Percentiles rank a stretch among this genome's conserved stretches.
These are phyloP conservation scores for Hymenoscyphus linearis DNA, from an alignment of 2,329 filamentous ascomycete genomes.

Conservation along the genomic window DNA sequence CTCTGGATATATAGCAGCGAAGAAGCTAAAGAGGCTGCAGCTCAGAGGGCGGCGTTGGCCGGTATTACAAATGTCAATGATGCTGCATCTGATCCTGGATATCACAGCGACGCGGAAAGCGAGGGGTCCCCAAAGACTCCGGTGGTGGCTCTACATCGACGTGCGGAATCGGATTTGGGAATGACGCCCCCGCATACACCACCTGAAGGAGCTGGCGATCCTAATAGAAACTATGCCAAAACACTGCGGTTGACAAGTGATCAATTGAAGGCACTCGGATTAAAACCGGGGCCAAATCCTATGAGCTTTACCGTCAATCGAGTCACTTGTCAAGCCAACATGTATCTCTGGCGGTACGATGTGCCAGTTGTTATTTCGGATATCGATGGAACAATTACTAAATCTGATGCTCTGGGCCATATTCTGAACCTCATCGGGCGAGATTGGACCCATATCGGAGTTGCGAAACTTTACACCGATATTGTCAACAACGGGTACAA, in stretches of 20 bases:
- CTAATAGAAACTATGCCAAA: conserved; percentile 88
- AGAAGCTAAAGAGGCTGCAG: conserved; percentile 86
- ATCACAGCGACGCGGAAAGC: conserved; percentile 81
- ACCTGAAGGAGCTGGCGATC: conserved; percentile 58
- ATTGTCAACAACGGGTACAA: conserved; percentile 96
- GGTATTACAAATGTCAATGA: conserved; percentile 47
- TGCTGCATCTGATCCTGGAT: conserved; percentile 85
- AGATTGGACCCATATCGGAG: conserved; percentile 95
- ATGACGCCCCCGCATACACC: conserved; percentile 61
- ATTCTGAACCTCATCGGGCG: conserved; percentile 94
- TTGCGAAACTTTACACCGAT: conserved; percentile 95
- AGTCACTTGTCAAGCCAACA: conserved; percentile 83
- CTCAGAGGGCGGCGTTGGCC: conserved; percentile 52
- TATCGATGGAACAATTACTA: conserved; percentile 98
- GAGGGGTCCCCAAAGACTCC: conserved; percentile 45
- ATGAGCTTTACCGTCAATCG: conserved; percentile 97
- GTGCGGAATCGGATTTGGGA: conserved; percentile 60
- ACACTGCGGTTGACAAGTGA: conserved; percentile 92
- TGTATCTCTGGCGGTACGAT: conserved; percentile 91
- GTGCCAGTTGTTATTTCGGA: conserved; percentile 96
- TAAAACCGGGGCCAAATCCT: conserved; percentile 81
- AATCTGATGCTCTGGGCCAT: conserved; percentile 90
- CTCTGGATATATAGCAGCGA: conserved; percentile 99
- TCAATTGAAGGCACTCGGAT: conserved; percentile 78
- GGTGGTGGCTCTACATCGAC: conserved; percentile 45